A percentile compares a stretch with the other conserved stretches of the same genome.
Conservation (phyloP, 164 flowering plant genomes). For the Dillenia turbinata region DNA sequence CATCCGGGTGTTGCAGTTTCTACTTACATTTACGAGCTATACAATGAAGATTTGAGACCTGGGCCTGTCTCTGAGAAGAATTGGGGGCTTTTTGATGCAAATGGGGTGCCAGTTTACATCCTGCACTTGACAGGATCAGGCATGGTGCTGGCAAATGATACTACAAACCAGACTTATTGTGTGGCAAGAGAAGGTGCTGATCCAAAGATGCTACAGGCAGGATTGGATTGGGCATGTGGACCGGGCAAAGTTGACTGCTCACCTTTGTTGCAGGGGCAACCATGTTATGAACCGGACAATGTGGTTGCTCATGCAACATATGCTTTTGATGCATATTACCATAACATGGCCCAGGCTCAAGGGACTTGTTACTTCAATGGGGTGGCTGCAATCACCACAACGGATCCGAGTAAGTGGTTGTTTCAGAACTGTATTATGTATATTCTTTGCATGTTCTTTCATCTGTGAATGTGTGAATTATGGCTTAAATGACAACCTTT, state of each 20-base stretch:
- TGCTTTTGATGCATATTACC: constrained; percentile 84
- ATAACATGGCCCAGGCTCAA: constrained; percentile 51
- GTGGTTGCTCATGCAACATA: constrained; percentile 70
- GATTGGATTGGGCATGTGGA: constrained; percentile 94
- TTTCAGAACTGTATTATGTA: too few relatives aligned
- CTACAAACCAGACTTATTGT: constrained; percentile 82
- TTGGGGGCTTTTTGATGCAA: constrained; percentile 83
- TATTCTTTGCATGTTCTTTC: too few relatives aligned
- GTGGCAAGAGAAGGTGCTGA: constrained; percentile 64
- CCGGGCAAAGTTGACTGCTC: constrained; percentile 88
- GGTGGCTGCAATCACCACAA: constrained; percentile 72
- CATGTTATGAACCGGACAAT: constrained; percentile 79
- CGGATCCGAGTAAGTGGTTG: constrained; percentile 78
- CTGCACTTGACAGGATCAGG: constrained; percentile 74
- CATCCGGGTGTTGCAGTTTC: constrained; percentile 77
- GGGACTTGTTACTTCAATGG: constrained; percentile 87
- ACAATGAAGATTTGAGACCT: constrained; percentile 73
- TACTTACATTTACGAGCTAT: constrained; percentile 87
- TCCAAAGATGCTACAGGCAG: constrained; percentile 80
- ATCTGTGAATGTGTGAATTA: not conserved
- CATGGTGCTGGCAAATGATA: constrained; percentile 73
- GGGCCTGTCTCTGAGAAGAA: constrained; percentile 80
- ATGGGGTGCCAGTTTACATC: constrained; percentile 60
- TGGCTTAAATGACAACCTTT: not conserved
- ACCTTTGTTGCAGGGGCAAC: constrained; percentile 61